Evolutionary conservation across 495 filamentous ascomycete genomes (phyloP), one percentile per base, ranked within the genome.

Genomic region (Alectoria sarmentosa): DNA sequence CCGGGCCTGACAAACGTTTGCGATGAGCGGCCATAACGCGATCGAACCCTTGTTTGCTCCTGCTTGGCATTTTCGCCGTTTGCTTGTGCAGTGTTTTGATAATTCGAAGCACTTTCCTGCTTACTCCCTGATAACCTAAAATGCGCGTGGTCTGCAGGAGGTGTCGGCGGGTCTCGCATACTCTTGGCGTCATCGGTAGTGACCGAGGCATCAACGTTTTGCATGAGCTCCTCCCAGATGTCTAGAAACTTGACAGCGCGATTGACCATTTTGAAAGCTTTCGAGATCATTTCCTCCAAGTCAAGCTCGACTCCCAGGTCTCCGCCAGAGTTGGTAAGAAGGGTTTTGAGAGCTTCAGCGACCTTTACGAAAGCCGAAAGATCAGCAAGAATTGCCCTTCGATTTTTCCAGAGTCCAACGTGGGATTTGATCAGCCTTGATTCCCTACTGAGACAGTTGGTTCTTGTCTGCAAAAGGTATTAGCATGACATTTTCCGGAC

Each of bases 181-280:
- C 74, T 70, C 23, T 66, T 67, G 56, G 88, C 65, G 61, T 75
- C 69, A 30, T 63, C 68, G 55, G 88, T 82, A 37, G 86, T 66
- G 57, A 88, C 82, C 34, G 86, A 86, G 64, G 82, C 78, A 75
- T 84, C 84, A 49, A 87, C 73, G 34, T 73, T 77, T 49, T 81
- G 76, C 67, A 86, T 83, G 62, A 91, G 88, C 63, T 93, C 86
- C 32, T 90, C 86, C 81, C 91, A 88, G 7, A 92, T 80, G 70
- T 99, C 95, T n/a, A 97, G 79, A 72, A 99, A 97, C 65, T 86
- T 83, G 60, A 97, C 91, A 42, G 89, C 90, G 64, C 92, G 88
- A 62, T 86, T 91, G n/a, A 95, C 89, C 64, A 97, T 90, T 69
- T 90, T 93, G 78, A 95, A 98, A 0, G 91, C 92, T 72, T 92